Evolutionary conservation across 345 rosid genomes (phyloP).

Genomic region (Fremontodendron californicum): DNA sequence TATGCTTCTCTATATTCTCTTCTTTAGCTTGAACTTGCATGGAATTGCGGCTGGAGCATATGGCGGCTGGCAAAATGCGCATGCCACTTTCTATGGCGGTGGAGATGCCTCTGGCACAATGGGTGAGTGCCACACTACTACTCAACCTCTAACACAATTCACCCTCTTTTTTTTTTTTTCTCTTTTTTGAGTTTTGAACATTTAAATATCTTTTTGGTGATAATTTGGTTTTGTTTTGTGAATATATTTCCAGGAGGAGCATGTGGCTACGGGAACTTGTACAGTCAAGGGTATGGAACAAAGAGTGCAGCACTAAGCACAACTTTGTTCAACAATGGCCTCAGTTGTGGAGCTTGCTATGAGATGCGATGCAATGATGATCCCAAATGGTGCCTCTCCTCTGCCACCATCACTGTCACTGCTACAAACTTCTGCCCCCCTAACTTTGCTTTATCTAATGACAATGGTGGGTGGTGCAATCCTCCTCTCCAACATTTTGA

Average conservation of each 20-base stretch:
- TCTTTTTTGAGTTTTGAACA: not conserved
- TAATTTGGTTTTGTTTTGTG: not conserved
- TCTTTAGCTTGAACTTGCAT: constrained; percentile 10
- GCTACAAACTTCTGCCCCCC: constrained; percentile 62
- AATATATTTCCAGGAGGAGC: constrained; percentile 35
- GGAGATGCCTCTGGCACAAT: constrained; percentile 46
- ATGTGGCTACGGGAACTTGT: constrained; percentile 45
- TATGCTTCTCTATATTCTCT: constrained; percentile 14
- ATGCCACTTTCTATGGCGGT: constrained; percentile 50
- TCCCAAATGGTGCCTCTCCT: constrained; percentile 40
- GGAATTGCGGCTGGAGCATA: constrained; percentile 22
- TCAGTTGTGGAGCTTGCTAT: constrained; percentile 43
- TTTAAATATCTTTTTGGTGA: not conserved
- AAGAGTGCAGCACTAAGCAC: constrained; percentile 42
- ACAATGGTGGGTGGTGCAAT: constrained; percentile 67
- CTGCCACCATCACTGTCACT: constrained; percentile 33
- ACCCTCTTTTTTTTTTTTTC: not conserved
- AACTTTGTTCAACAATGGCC: constrained; percentile 39
- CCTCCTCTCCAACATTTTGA: constrained; percentile 65
- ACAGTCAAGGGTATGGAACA: constrained; percentile 42
- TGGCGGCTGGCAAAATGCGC: constrained; percentile 41
- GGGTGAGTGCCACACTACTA: constrained; percentile 21
- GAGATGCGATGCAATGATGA: constrained; percentile 34
- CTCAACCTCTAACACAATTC: not conserved
- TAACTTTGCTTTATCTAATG: constrained; percentile 40